phyloP scores from a whole-genome alignment of 768 basidiomycete species.

The Pisolithus sp. region DNA sequence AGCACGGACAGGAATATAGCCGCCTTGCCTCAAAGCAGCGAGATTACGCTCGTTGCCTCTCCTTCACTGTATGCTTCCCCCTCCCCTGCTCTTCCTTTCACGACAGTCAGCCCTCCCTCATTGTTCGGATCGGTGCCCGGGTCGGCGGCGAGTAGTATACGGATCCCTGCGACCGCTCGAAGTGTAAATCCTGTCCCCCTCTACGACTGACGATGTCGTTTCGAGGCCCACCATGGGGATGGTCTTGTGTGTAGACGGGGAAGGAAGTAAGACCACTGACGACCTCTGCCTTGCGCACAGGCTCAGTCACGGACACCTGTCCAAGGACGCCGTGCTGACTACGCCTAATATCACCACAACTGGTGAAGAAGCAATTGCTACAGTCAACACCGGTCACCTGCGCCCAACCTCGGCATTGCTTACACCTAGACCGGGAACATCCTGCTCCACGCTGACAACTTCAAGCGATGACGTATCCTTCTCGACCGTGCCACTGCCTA shows the following conservation, averaged over 20 bases:
- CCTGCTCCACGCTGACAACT: constrained; percentile 4
- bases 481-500: not conserved
- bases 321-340: not conserved
- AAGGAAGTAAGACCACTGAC: not conserved
- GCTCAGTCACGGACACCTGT: not conserved
- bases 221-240: not conserved
- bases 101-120: not conserved
- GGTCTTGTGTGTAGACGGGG: not conserved
- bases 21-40: not conserved
- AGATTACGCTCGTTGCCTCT: not conserved
- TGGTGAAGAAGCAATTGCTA: not conserved
- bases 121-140: not conserved
- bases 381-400: not conserved
- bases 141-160: not conserved
- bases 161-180: not conserved
- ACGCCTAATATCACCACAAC: no score
- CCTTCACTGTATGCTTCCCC: not conserved
- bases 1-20: not conserved
- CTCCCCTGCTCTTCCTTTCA: not conserved
- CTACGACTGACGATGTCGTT: not conserved
- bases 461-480: constrained; percentile 15
- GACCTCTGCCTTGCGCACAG: not conserved
- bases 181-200: not conserved
- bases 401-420: not conserved
- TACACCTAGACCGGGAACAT: not conserved